These are phyloP conservation scores for Sclerotinia nivalis DNA, from an alignment of 2,329 filamentous ascomycete genomes.

Conservation along the genomic window DNA sequence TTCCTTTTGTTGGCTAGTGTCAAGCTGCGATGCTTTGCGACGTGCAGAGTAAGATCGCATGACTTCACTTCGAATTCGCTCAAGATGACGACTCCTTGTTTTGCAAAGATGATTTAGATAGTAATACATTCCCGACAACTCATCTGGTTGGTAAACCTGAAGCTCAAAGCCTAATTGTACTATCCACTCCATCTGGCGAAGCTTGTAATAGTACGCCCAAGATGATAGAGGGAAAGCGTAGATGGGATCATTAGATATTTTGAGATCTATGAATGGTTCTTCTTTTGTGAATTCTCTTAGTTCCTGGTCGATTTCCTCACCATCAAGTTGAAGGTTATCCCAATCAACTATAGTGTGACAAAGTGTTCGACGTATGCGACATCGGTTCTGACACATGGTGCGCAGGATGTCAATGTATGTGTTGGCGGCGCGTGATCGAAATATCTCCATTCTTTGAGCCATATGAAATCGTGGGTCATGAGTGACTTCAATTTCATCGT, in stretches of 20 bases:
- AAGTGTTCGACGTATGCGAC: slow-evolving; percentile 84
- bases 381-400: slow-evolving; percentile 85
- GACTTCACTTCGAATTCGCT: slow-evolving; percentile 70
- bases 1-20: slow-evolving; percentile 39
- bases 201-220: slow-evolving; percentile 88
- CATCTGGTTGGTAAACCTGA: slow-evolving; percentile 82
- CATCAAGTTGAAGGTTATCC: slow-evolving; percentile 80
- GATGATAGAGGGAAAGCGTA: slow-evolving; percentile 76
- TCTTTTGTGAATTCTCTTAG: slow-evolving; percentile 64
- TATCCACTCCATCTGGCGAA: slow-evolving; percentile 83
- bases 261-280: slow-evolving; percentile 54
- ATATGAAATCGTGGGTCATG: slow-evolving; percentile 74
- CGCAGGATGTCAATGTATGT: slow-evolving; percentile 83
- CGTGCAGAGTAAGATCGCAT: slow-evolving; percentile 36
- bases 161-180: slow-evolving; percentile 94
- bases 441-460: slow-evolving; percentile 70
- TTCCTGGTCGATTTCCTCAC: slow-evolving; percentile 72
- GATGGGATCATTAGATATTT: slow-evolving; percentile 53
- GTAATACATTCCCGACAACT: slow-evolving; percentile 88
- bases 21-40: slow-evolving; percentile 24
- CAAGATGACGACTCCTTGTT: slow-evolving; percentile 61
- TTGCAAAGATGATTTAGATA: slow-evolving; percentile 75
- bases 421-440: slow-evolving; percentile 61
- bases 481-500: slow-evolving; percentile 74
- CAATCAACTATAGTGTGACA: slow-evolving; percentile 81